phyloP scores from a whole-genome alignment of 768 basidiomycete species.

The Scleroderma citrinum region DNA sequence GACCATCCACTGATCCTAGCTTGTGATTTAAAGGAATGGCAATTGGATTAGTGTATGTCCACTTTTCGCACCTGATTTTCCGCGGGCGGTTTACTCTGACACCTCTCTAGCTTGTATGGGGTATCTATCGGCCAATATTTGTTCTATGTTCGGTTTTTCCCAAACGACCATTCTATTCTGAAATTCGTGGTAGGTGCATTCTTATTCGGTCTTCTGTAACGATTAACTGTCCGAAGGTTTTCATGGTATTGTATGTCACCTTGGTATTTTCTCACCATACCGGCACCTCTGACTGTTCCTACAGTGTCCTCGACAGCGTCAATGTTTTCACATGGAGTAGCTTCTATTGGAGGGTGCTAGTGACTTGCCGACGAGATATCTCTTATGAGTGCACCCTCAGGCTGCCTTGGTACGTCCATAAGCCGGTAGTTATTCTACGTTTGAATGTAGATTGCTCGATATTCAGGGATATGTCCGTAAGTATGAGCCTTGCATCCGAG shows the following conservation, averaged over 20 bases:
- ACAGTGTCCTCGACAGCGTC: background rate
- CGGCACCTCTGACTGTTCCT: no score
- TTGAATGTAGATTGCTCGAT: no score
- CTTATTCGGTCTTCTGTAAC: background rate
- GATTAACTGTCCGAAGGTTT: background rate
- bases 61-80: no score
- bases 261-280: background rate
- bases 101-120: constrained; percentile 14
- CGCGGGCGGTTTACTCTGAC: no score
- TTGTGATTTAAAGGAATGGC: no score
- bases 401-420: constrained; percentile 7
- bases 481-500: background rate
- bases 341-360: constrained; percentile 1
- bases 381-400: background rate
- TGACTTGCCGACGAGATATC: constrained; percentile 6
- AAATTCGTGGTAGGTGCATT: constrained; percentile 10
- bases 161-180: constrained; percentile 6
- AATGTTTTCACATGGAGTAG: background rate
- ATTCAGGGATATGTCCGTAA: constrained; percentile 4
- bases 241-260: background rate
- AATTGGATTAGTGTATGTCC: no score
- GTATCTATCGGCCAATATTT: constrained; percentile 12
- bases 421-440: background rate
- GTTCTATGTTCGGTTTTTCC: constrained; percentile 15
- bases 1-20: no score